Evolutionary conservation across 106 monocot species (phyloP), one percentile per base, ranked within the genome.

Genomic region (Vanilla planifolia): DNA sequence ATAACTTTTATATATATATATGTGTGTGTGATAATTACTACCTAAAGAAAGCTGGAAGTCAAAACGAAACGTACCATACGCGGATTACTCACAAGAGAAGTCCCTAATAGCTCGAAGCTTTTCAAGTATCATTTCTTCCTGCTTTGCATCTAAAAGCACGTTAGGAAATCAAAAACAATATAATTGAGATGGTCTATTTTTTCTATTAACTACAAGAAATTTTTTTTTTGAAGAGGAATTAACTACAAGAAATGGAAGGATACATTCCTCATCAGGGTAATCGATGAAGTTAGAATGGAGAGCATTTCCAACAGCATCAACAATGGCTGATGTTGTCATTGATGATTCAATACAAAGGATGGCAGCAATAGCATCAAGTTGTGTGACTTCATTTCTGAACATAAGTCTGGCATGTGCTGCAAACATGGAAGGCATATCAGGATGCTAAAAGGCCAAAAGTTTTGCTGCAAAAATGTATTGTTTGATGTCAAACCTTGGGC

Each of bases 391-490:
- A 61, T 91, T 74, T 67, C 91, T 79, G 79, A 87, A 96, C 96
- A 96, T 96, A 26, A 96, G 72, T 64, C 96, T 84, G 47, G 96
- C 90, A 75, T 96, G 90, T 59, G 90, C 96, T 96, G 59, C n/a
- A 43, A 21, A 3, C 1, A 24, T 14, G 17, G n/a, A 13, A 45
- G 22, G 32, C 1, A 5, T 1, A 26, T 19, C 27, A 14, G 24
- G 35, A 32, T 10, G 33, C 13, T 26, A 28, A 33, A 24, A 7
- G 20, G 22, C 24, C 16, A 23, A 8, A 55, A 29, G 22, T 23
- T 10, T n/a, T 29, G 63, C 4, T 2, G 21, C 35, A 16, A 55
- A 55, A 32, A 24, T n/a, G 13, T 55, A 15, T 16, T 28, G 53
- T 6, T 32, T 32, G 51, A 66, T 37, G 42, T 2, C 20, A 43